Base-by-base conservation (phyloP, 140 eudicot genomes). In the Bidens hawaiensis region DNA sequence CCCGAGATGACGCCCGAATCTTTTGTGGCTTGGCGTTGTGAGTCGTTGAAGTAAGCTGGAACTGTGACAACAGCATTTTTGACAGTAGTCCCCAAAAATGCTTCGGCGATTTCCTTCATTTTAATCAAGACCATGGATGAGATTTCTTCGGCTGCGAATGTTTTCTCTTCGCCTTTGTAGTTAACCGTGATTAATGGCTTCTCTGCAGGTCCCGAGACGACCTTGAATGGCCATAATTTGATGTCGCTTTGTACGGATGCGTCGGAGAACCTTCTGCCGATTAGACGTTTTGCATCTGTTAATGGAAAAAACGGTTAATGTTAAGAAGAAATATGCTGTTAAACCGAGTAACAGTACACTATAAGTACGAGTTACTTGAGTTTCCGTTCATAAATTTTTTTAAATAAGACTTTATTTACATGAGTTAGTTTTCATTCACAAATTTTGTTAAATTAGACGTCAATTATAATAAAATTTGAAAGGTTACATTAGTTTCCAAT, bases 1-100 rank as follows among this genome's bases (percentile, higher is more conserved):
- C 88, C 88, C 16, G 88, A 82, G 14, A 82, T 82, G 8, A 78
- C 83, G 28, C 88, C 88, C 3, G 88, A 84, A 18, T 82, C 88
- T 52, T 82, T 82, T 7, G 88, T 82, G 3, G 88, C 88, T 33
- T 81, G 87, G 26, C 83, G 78, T 25, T 81, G 87, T n/a, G 87
- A 81, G 53, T 81, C 87, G n/a, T 81, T 81, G 12, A 81, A 81
- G 70, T 81, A 82, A 7, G 88, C 88, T 19, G 88, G 88, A 3
- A 78, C 84, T 49, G 88, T 82, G 24, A 82, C 84, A 4, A 82
- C 84, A n/a, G n/a, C n/a, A n/a, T n/a, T n/a, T n/a, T n/a, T n/a
- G n/a, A n/a, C n/a, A n/a, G n/a, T n/a, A n/a, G n/a, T n/a, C n/a
- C n/a, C n/a, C n/a, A n/a, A n/a, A n/a, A n/a, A n/a, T n/a, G n/a